A percentile compares a stretch with the other conserved stretches of the same genome.
phyloP scores from a whole-genome alignment of 139 green algal genomes.

The Closterium sp. region DNA sequence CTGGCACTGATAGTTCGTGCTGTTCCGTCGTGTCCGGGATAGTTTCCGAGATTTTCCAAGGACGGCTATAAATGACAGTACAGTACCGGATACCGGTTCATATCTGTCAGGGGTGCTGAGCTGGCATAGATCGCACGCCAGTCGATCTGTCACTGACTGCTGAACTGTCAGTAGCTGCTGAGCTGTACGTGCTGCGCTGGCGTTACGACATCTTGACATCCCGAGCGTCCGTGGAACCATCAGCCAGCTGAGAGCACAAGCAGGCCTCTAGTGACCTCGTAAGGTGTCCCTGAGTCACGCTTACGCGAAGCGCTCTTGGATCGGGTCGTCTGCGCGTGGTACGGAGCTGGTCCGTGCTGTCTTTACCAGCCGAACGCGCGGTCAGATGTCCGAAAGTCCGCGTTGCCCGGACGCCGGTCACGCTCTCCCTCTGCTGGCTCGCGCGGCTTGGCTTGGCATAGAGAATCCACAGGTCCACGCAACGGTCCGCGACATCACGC shows the following conservation, averaged over 20 bases:
- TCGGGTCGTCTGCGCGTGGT: too few relatives aligned
- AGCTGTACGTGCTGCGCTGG: background rate
- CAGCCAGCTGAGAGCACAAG: too few relatives aligned
- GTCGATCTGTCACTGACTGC: background rate
- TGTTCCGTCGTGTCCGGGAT: too few relatives aligned
- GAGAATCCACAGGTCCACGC: background rate
- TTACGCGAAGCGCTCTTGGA: too few relatives aligned
- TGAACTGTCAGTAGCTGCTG: background rate
- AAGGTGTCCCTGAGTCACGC: too few relatives aligned
- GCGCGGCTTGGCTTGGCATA: background rate
- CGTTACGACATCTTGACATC: background rate
- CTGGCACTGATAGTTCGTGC: background rate
- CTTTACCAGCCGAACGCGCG: background rate
- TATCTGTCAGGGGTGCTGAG: too few relatives aligned
- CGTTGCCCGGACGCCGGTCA: background rate
- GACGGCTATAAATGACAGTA: too few relatives aligned
- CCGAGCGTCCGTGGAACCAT: too few relatives aligned
- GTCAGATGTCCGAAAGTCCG: background rate
- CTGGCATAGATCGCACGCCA: background rate
- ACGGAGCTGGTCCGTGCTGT: background rate
- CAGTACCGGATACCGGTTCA: too few relatives aligned
- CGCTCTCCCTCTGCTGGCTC: background rate
- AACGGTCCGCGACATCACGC: background rate
- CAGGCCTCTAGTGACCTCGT: too few relatives aligned
- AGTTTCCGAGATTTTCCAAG: too few relatives aligned